Evolutionary conservation across 2,329 filamentous ascomycete genomes (phyloP).

Genomic region (Rhynchosporium graminicola): DNA sequence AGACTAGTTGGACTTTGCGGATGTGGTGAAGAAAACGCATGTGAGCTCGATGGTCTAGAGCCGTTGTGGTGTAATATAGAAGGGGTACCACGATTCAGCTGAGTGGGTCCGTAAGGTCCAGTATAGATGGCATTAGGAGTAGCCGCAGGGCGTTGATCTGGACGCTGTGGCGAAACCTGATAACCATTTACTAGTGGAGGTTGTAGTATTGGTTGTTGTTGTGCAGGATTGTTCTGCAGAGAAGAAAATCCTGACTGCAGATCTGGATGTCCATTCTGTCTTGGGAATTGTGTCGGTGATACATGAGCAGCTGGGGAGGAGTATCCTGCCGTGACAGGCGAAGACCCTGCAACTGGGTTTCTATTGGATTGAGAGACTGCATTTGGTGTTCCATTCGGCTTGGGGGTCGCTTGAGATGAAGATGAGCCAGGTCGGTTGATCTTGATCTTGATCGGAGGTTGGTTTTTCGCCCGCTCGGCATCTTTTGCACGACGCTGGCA

Average conservation of each 20-base stretch:
- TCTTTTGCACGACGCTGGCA: conserved; percentile 72
- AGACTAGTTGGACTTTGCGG: conserved; percentile 40
- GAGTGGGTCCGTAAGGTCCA: conserved; percentile 24
- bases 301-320: conserved; percentile 12
- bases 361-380: conserved; percentile 25
- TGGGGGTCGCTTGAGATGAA: conserved; percentile 43
- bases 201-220: conserved; percentile 12
- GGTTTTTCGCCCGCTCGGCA: conserved; percentile 60
- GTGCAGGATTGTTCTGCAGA: conserved; percentile 15
- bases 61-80: conserved; percentile 17
- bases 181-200: conserved; percentile 20
- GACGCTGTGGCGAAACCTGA: conserved; percentile 15
- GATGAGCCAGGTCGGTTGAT: conserved; percentile 51
- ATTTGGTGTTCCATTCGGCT: conserved; percentile 29
- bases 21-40: conserved; percentile 40
- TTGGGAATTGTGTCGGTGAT: conserved; percentile 18
- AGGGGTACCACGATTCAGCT: conserved; percentile 20
- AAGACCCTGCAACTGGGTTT: conserved; percentile 18
- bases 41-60: conserved; percentile 31
- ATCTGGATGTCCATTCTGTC: conserved; percentile 1
- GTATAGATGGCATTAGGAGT: conserved; percentile 16
- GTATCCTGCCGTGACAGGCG: conserved; percentile 24
- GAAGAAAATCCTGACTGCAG: conserved; percentile 12
- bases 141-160: not conserved
- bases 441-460: conserved; percentile 58